phyloP scores from a whole-genome alignment of 768 basidiomycete genomes.

The Rhodotorula sphaerocarpa region DNA sequence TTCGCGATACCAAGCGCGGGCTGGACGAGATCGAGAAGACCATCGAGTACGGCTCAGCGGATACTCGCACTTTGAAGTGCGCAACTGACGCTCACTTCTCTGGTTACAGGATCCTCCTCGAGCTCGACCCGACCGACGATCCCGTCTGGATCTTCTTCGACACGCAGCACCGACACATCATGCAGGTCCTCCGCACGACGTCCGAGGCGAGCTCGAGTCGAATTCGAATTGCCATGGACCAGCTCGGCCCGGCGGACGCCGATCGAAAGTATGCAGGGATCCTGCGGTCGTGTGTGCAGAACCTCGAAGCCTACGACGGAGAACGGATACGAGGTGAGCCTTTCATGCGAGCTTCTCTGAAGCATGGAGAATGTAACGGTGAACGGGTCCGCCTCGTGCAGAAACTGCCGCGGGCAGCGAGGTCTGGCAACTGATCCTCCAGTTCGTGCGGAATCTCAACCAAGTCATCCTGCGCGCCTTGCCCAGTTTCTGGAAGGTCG shows the following conservation, averaged over 20 bases:
- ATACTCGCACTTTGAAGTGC: background rate
- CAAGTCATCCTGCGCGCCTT: conserved; percentile 75
- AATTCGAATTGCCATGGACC: conserved; percentile 27
- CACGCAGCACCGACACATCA: conserved; percentile 76
- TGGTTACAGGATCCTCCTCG: conserved; percentile 66
- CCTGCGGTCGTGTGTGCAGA: conserved; percentile 18
- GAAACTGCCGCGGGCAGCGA: conserved; percentile 65
- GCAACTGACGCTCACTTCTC: background rate
- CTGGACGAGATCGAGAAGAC: conserved; percentile 95
- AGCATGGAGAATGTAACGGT: background rate
- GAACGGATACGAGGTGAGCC: conserved; percentile 31
- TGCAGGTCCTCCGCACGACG: conserved; percentile 46
- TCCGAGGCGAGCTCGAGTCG: conserved; percentile 19
- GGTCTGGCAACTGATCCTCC: conserved; percentile 69
- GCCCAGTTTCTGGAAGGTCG: conserved; percentile 89
- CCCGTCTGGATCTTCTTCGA: conserved; percentile 95
- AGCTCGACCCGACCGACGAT: conserved; percentile 76
- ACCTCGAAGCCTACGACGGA: conserved; percentile 12
- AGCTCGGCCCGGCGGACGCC: conserved; percentile 16
- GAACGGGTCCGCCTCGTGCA: background rate
- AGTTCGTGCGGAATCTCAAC: conserved; percentile 76
- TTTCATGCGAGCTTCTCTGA: background rate
- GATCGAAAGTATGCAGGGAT: conserved; percentile 23
- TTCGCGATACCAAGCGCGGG: conserved; percentile 68
- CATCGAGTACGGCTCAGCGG: conserved; percentile 61